Evolutionary conservation across 2,329 filamentous ascomycete genomes (phyloP).

Genomic region (Claviceps digitariae): DNA sequence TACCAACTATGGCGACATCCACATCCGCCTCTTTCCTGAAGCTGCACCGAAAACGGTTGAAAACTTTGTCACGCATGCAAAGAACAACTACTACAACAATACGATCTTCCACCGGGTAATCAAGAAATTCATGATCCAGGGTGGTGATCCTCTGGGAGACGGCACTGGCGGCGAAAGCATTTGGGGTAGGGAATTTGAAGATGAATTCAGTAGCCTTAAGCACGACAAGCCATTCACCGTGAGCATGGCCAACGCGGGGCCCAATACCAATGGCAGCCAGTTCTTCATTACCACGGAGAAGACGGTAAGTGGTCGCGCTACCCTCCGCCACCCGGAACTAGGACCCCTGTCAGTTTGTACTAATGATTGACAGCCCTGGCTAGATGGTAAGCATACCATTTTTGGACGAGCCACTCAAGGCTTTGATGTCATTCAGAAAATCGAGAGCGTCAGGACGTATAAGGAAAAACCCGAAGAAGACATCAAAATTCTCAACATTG

Average conservation of each 20-base stretch:
- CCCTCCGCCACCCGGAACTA: not conserved
- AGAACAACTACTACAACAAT: constrained; percentile 89
- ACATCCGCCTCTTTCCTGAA: constrained; percentile 83
- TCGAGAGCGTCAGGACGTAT: constrained; percentile 78
- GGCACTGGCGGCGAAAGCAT: constrained; percentile 79
- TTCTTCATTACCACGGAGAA: constrained; percentile 99
- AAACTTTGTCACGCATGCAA: constrained; percentile 89
- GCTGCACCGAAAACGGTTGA: constrained; percentile 90
- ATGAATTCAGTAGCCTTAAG: constrained; percentile 81
- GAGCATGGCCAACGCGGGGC: constrained; percentile 95
- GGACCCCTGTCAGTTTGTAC: constrained; percentile 5
- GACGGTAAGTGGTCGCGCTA: constrained; percentile 43
- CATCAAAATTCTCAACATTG: constrained; percentile 91
- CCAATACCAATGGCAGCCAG: constrained; percentile 88
- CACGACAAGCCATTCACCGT: constrained; percentile 95
- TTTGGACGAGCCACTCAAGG: constrained; percentile 86
- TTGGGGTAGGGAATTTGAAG: constrained; percentile 90
- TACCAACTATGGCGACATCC: constrained; percentile 87
- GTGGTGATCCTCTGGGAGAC: constrained; percentile 85
- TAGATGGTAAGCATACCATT: constrained; percentile 92
- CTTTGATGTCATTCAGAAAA: constrained; percentile 87
- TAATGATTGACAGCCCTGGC: constrained; percentile 50
- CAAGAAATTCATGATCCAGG: constrained; percentile 98
- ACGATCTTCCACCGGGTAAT: constrained; percentile 97
- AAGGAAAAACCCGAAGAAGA: constrained; percentile 94